Percentiles rank a stretch among this genome's conserved stretches.
These are phyloP conservation scores for Kwoniella mangroviensis DNA, from an alignment of 768 basidiomycete species.

Conservation along the genomic window DNA sequence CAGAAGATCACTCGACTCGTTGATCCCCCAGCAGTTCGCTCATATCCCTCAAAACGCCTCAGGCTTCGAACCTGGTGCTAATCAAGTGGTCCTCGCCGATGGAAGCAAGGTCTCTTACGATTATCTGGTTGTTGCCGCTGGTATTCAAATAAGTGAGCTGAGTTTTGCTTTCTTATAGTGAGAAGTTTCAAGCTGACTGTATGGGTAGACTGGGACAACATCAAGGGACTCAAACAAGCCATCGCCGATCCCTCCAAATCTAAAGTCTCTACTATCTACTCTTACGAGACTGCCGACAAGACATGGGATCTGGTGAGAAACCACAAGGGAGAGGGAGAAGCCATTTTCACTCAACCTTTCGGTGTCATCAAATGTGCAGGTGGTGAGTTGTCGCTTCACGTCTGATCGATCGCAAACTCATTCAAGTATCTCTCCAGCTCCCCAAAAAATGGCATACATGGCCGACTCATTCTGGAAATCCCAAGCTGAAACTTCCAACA, in stretches of 20 bases:
- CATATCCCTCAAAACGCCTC: slow-evolving; percentile 74
- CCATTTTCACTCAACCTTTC: slow-evolving; percentile 92
- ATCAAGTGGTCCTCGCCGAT: slow-evolving; percentile 72
- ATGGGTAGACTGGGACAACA: slow-evolving; percentile 67
- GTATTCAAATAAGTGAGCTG: slow-evolving; percentile 71
- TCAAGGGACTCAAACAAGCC: slow-evolving; percentile 74
- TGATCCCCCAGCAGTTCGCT: slow-evolving; percentile 75
- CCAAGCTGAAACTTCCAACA: slow-evolving; percentile 38
- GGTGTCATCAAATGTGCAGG: slow-evolving; percentile 89
- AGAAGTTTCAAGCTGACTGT: not conserved
- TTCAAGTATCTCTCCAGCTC: slow-evolving; percentile 22
- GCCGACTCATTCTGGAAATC: slow-evolving; percentile 69
- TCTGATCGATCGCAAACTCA: not conserved
- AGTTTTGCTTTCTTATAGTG: not conserved
- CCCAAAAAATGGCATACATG: slow-evolving; percentile 54
- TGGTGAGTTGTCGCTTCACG: slow-evolving; percentile 34
- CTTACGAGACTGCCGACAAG: slow-evolving; percentile 86
- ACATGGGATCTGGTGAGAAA: slow-evolving; percentile 80
- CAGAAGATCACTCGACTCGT: slow-evolving; percentile 67
- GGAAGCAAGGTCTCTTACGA: slow-evolving; percentile 80
- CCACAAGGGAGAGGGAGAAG: slow-evolving; percentile 71
- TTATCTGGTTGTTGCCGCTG: slow-evolving; percentile 82
- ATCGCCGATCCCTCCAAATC: slow-evolving; percentile 71
- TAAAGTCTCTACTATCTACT: slow-evolving; percentile 90
- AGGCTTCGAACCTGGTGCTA: slow-evolving; percentile 74